A percentile compares a stretch with the other conserved stretches of the same genome.
Evolutionary conservation across 2,329 filamentous ascomycete species (phyloP).

Genomic region (Mycocentrospora acerina): DNA sequence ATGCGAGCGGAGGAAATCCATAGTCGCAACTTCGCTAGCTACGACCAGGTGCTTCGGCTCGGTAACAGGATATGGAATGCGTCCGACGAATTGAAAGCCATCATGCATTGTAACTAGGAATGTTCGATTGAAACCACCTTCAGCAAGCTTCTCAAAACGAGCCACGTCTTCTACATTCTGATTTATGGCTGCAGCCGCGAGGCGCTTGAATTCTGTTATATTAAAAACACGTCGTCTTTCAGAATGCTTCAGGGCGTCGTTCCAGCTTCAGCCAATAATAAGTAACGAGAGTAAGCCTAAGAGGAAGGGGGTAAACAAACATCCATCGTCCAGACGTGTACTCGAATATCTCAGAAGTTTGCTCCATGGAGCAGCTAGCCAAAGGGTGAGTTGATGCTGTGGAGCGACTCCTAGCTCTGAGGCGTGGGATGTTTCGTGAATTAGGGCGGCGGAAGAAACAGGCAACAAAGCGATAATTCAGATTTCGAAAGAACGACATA

Average conservation of each 20-base stretch:
- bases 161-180: conserved; percentile 20
- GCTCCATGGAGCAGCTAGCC: conserved; percentile 5
- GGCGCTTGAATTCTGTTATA: conserved; percentile 22
- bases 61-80: conserved; percentile 26
- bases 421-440: background rate
- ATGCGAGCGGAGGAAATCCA: conserved; percentile 35
- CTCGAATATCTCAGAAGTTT: conserved; percentile 17
- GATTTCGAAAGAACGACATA: conserved; percentile 7
- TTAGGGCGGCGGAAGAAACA: conserved; percentile 1
- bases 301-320: conserved; percentile 10
- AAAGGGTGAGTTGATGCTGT: conserved; percentile 8
- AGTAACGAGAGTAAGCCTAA: conserved; percentile 7
- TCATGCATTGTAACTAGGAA: conserved; percentile 28
- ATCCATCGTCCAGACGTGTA: conserved; percentile 28
- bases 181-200: conserved; percentile 30
- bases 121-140: conserved; percentile 29
- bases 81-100: conserved; percentile 26
- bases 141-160: conserved; percentile 25
- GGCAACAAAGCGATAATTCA: background rate
- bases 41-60: conserved; percentile 27
- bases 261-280: conserved; percentile 18
- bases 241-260: conserved; percentile 18
- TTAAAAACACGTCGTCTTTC: conserved; percentile 23
- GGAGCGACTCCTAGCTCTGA: conserved; percentile 5
- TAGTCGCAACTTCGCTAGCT: conserved; percentile 44